Conservation (phyloP, 2,329 filamentous ascomycete genomes). For the Botrytis tulipae region DNA sequence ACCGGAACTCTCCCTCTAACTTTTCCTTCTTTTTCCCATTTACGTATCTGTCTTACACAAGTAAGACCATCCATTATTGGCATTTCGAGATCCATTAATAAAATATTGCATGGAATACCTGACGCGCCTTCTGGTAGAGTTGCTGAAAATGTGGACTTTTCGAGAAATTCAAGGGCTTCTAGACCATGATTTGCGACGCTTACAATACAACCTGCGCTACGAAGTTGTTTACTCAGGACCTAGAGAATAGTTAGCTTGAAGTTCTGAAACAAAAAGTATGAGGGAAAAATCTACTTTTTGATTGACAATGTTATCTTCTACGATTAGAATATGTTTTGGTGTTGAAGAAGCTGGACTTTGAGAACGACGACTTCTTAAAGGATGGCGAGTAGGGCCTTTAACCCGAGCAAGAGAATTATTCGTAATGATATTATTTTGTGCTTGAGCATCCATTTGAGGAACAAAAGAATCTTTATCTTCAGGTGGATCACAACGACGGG, state of each 20-base stretch:
- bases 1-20: constrained; percentile 45
- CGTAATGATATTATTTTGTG: constrained; percentile 6
- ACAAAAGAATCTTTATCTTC: not conserved
- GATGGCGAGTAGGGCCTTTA: constrained; percentile 2
- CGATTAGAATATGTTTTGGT: constrained; percentile 47
- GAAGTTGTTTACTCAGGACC: constrained; percentile 52
- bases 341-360: constrained; percentile 5
- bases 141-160: constrained; percentile 27
- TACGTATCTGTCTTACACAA: constrained; percentile 62
- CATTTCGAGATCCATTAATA: constrained; percentile 77
- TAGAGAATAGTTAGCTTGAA: constrained; percentile 40
- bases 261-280: not conserved
- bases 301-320: constrained; percentile 62
- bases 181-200: constrained; percentile 56
- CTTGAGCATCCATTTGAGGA: constrained; percentile 14
- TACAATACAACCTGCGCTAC: constrained; percentile 42
- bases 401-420: constrained; percentile 15
- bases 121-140: constrained; percentile 24
- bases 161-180: constrained; percentile 49
- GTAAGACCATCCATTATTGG: constrained; percentile 69
- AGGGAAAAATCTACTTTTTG: constrained; percentile 1
- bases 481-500: constrained; percentile 23
- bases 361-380: not conserved
- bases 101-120: constrained; percentile 51
- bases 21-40: constrained; percentile 51